A percentile compares a stretch with the other conserved stretches of the same genome.
Evolutionary conservation across 768 basidiomycete species (phyloP).

Genomic region (Chalciporus pseudorubinellus): DNA sequence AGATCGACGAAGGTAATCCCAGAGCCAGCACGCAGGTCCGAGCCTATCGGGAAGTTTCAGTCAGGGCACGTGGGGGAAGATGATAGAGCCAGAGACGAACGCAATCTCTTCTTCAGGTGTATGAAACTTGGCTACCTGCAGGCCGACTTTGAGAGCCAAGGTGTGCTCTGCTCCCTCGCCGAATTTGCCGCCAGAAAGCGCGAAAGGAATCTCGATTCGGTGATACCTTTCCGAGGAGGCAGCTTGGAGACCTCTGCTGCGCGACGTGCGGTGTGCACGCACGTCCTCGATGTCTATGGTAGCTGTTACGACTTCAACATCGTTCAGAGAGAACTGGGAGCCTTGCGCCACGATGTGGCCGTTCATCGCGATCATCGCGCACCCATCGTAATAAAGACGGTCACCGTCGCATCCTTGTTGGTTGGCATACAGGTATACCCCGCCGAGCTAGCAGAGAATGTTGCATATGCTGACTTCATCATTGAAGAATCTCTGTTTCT

Average conservation of each 20-base stretch:
- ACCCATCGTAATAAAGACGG: constrained; percentile 96
- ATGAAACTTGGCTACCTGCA: constrained; percentile 53
- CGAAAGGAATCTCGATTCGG: constrained; percentile 78
- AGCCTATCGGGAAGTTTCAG: constrained; percentile 48
- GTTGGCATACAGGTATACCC: constrained; percentile 96
- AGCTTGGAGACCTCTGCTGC: constrained; percentile 89
- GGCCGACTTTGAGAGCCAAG: constrained; percentile 47
- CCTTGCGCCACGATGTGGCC: constrained; percentile 92
- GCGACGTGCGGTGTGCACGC: constrained; percentile 79
- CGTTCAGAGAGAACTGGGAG: constrained; percentile 91
- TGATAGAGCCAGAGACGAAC: constrained; percentile 44
- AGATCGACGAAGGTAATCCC: constrained; percentile 97
- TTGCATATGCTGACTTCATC: no score
- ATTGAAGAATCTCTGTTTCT: not conserved
- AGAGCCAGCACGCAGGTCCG: constrained; percentile 99
- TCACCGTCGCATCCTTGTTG: constrained; percentile 99
- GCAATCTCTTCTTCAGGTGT: constrained; percentile 95
- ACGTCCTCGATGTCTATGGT: constrained; percentile 98
- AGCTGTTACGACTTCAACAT: constrained; percentile 95
- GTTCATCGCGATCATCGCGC: constrained; percentile 93
- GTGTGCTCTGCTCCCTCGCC: constrained; percentile 57
- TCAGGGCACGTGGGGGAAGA: not conserved
- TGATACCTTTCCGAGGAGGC: constrained; percentile 72
- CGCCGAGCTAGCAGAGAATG: constrained; percentile 65
- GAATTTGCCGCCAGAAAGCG: constrained; percentile 74